Conservation (phyloP, 1,284 basidiomycete genomes). For the Boletus semigastroideus region DNA sequence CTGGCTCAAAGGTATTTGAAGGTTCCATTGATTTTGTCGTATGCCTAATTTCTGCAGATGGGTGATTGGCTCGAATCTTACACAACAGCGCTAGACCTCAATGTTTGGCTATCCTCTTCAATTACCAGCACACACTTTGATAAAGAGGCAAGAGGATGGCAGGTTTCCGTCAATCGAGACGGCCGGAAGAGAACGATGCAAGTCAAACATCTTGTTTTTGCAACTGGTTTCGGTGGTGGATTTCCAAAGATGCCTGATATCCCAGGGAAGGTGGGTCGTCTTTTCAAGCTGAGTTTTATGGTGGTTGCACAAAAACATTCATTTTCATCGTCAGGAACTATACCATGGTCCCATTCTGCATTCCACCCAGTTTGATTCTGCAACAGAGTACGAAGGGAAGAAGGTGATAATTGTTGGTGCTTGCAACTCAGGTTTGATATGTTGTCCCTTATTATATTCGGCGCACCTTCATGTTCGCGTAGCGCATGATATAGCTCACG, state of each 20-base stretch:
- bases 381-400: slow-evolving; percentile 28
- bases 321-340: slow-evolving; percentile 16
- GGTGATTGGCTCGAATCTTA: slow-evolving; percentile 62
- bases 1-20: slow-evolving; percentile 32
- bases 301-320: background rate
- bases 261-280: slow-evolving; percentile 18
- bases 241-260: slow-evolving; percentile 34
- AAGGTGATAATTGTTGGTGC: slow-evolving; percentile 29
- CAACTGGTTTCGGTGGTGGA: slow-evolving; percentile 40
- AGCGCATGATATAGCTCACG: slow-evolving; percentile 33
- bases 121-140: slow-evolving; percentile 37
- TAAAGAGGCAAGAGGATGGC: slow-evolving; percentile 34
- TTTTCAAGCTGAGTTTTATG: background rate
- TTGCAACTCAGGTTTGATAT: slow-evolving; percentile 27
- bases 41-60: slow-evolving; percentile 34
- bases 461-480: background rate
- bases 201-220: slow-evolving; percentile 39
- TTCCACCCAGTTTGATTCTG: slow-evolving; percentile 37
- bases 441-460: background rate
- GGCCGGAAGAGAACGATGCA: slow-evolving; percentile 27
- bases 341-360: slow-evolving; percentile 32
- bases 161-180: slow-evolving; percentile 27
- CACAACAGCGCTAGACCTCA: slow-evolving; percentile 51
- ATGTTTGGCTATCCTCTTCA: slow-evolving; percentile 51
- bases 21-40: background rate